Evolutionary conservation across 768 basidiomycete genomes (phyloP).

Genomic region (Multifurca ochricompacta): DNA sequence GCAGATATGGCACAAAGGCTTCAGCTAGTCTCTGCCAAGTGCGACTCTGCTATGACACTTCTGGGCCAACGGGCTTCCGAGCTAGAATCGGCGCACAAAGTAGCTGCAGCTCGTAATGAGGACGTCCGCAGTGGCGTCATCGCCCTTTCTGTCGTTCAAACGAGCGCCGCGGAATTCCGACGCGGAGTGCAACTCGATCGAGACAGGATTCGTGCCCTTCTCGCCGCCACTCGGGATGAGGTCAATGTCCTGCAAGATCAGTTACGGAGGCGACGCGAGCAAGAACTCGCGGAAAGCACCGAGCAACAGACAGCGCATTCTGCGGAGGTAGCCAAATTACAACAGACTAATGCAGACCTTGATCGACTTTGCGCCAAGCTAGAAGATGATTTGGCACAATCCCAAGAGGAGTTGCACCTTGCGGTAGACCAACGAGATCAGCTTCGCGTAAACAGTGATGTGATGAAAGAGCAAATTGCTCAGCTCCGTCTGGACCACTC

Average conservation of each 20-base stretch:
- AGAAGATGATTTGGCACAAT: constrained; percentile 20
- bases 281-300: constrained; percentile 3
- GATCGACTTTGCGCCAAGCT: constrained; percentile 5
- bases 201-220: constrained; percentile 11
- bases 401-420: constrained; percentile 21
- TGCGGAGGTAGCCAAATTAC: constrained; percentile 13
- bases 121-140: constrained; percentile 4
- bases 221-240: constrained; percentile 10
- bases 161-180: not conserved
- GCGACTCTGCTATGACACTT: not conserved
- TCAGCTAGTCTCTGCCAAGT: not conserved
- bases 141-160: constrained; percentile 10
- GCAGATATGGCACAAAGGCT: not conserved
- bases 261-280: constrained; percentile 10
- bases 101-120: not conserved
- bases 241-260: constrained; percentile 10
- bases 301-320: not conserved
- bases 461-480: constrained; percentile 7
- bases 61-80: constrained; percentile 3
- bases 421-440: constrained; percentile 10
- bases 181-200: constrained; percentile 2
- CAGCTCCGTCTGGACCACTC: constrained; percentile 12
- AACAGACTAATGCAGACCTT: constrained; percentile 18
- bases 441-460: constrained; percentile 2
- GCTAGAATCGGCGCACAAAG: not conserved